Evolutionary conservation across 2,329 filamentous ascomycete species (phyloP).

Genomic region (Metarhizium robertsii): DNA sequence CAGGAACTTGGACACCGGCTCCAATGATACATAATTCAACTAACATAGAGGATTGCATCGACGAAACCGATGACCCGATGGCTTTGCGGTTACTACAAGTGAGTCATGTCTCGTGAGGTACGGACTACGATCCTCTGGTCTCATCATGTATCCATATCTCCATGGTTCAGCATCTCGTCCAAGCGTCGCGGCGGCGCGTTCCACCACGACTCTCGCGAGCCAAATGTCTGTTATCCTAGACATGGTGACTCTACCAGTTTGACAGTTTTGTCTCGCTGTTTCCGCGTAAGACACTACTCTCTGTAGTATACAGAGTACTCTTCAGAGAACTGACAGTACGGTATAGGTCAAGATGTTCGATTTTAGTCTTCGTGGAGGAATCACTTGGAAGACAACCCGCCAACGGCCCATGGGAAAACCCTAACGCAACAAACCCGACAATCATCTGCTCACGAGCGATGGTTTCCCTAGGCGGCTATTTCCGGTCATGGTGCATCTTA

Average conservation of each 20-base stretch:
- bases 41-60: not conserved
- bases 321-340: not conserved
- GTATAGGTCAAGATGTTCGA: not conserved
- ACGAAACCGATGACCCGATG: not conserved
- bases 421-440: not conserved
- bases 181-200: not conserved
- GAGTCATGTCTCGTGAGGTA: not conserved
- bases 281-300: not conserved
- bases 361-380: not conserved
- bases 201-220: no score
- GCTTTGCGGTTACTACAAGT: not conserved
- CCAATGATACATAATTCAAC: not conserved
- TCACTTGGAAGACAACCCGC: not conserved
- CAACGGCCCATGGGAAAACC: no score
- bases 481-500: not conserved
- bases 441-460: not conserved
- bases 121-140: not conserved
- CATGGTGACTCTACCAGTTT: not conserved
- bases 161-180: not conserved
- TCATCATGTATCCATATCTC: not conserved
- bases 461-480: no score
- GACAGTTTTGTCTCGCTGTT: not conserved
- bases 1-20: no score
- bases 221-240: not conserved
- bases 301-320: not conserved